These are phyloP conservation scores for Luzula sylvatica DNA, from an alignment of 176 grass and related monocot genomes.

Conservation along the genomic window DNA sequence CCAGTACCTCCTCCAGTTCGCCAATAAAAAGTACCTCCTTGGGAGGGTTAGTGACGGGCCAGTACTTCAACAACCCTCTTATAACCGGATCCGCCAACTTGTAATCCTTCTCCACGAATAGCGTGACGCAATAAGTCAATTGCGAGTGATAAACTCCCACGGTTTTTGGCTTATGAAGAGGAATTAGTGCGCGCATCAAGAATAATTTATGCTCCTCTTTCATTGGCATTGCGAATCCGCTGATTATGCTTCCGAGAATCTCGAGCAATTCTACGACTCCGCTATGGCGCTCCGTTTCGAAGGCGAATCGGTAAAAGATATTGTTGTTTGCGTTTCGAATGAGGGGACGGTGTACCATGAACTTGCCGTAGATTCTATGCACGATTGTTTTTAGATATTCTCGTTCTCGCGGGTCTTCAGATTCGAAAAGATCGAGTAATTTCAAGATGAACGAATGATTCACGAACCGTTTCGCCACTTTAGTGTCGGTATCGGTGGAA, in stretches of 20 bases:
- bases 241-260: constrained; percentile 89
- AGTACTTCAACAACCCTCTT: constrained; percentile 33
- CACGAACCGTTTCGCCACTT: constrained; percentile 38
- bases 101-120: constrained; percentile 64
- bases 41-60: constrained; percentile 66
- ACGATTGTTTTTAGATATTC: constrained; percentile 52
- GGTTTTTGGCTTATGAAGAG: constrained; percentile 50
- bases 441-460: constrained; percentile 41
- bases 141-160: constrained; percentile 51
- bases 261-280: constrained; percentile 67
- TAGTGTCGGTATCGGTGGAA: constrained; percentile 12
- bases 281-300: constrained; percentile 33
- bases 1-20: constrained; percentile 78
- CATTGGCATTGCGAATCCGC: constrained; percentile 72
- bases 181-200: constrained; percentile 56
- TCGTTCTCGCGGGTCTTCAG: constrained; percentile 81
- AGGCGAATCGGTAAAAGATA: constrained; percentile 26
- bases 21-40: constrained; percentile 83
- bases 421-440: constrained; percentile 42
- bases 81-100: constrained; percentile 32
- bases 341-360: constrained; percentile 52
- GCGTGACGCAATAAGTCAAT: constrained; percentile 66
- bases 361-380: constrained; percentile 75
- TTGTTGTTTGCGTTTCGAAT: constrained; percentile 55
- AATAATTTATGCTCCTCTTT: constrained; percentile 78